Evolutionary conservation across 2,329 filamentous ascomycete genomes (phyloP).

Genomic region (Epichloe scottii): DNA sequence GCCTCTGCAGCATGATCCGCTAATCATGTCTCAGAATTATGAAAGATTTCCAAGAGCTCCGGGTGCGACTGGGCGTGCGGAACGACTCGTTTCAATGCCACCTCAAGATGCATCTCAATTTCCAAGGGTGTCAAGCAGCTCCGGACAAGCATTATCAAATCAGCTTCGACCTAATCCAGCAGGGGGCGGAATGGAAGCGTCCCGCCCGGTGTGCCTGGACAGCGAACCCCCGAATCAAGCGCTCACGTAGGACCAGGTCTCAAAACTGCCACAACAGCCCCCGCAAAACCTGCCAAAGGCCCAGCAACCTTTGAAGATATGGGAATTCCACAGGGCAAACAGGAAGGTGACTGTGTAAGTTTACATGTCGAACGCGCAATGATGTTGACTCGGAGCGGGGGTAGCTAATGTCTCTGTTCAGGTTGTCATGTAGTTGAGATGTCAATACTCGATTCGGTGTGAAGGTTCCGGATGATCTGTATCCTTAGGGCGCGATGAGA

Average conservation of each 20-base stretch:
- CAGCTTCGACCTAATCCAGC: conserved; percentile 12
- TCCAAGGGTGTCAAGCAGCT: conserved; percentile 11
- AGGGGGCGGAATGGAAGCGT: conserved; percentile 23
- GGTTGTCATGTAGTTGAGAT: conserved; percentile 4
- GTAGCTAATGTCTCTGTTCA: neutral
- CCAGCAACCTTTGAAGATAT: conserved; percentile 97
- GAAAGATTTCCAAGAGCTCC: conserved; percentile 21
- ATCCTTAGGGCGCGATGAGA: too few species aligned
- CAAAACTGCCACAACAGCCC: conserved; percentile 18
- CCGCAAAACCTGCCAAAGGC: conserved; percentile 48
- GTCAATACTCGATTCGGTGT: neutral
- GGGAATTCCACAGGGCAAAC: conserved; percentile 77
- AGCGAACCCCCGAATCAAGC: conserved; percentile 4
- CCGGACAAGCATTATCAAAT: conserved; percentile 9
- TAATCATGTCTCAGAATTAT: conserved; percentile 8
- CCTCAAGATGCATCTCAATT: conserved; percentile 11
- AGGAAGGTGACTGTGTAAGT: conserved; percentile 84
- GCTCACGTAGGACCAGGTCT: conserved; percentile 12
- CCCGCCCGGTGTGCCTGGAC: conserved; percentile 18
- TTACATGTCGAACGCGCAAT: too few species aligned
- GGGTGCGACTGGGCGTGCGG: conserved; percentile 18
- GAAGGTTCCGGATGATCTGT: too few species aligned
- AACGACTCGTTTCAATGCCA: conserved; percentile 22
- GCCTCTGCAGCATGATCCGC: conserved; percentile 9
- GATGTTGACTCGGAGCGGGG: neutral